phyloP scores from a whole-genome alignment of 345 rosid genomes.

The Cochlearia excelsa region DNA sequence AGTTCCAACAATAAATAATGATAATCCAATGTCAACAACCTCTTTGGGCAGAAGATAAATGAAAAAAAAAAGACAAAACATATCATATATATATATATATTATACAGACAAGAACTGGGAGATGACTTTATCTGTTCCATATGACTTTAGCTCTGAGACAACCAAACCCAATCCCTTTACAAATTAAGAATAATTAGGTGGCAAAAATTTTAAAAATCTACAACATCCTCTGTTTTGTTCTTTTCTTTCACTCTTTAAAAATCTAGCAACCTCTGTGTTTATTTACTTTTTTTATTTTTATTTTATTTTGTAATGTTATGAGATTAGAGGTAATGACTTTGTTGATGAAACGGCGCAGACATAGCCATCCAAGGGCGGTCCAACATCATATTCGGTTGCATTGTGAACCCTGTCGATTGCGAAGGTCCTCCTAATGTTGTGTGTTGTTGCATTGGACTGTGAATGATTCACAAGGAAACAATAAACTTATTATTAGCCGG shows the following conservation, averaged over 20 bases:
- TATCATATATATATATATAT: too few relatives aligned
- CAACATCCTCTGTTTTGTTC: not conserved
- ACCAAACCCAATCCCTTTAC: slow-evolving; percentile 23
- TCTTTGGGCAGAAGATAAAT: too few relatives aligned
- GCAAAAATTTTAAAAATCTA: slow-evolving; percentile 9
- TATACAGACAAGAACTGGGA: too few relatives aligned
- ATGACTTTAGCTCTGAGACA: too few relatives aligned
- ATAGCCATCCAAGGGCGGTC: slow-evolving; percentile 61
- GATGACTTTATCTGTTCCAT: too few relatives aligned
- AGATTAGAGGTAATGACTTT: slow-evolving; percentile 46
- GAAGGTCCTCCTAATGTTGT: slow-evolving; percentile 53
- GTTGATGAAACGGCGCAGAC: slow-evolving; percentile 56
- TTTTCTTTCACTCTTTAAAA: not conserved
- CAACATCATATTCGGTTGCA: slow-evolving; percentile 62
- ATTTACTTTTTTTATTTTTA: slow-evolving; percentile 28
- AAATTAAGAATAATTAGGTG: slow-evolving; percentile 22
- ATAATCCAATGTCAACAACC: too few relatives aligned
- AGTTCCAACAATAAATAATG: too few relatives aligned
- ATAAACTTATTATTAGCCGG: too few relatives aligned
- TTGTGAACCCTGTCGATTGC: slow-evolving; percentile 57
- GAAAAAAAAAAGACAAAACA: too few relatives aligned
- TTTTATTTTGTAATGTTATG: slow-evolving; percentile 6
- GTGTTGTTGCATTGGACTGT: slow-evolving; percentile 66
- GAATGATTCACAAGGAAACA: not conserved
- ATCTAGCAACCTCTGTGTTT: slow-evolving; percentile 28